Evolutionary conservation across 1,284 basidiomycete species (phyloP).

Genomic region (Ustilago trichophora): DNA sequence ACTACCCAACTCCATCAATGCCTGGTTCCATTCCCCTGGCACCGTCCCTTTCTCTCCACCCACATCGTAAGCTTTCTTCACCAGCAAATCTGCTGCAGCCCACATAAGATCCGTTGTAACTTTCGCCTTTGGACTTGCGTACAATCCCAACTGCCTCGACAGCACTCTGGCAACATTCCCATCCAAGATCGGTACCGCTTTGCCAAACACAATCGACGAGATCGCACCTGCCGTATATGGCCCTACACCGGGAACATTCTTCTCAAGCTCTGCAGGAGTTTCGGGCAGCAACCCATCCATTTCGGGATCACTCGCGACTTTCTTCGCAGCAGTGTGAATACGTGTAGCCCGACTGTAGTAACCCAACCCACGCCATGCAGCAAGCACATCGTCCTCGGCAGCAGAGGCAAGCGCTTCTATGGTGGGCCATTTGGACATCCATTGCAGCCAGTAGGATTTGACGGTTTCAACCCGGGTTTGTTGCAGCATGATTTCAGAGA

Average conservation of each 20-base stretch:
- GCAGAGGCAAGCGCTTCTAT: slow-evolving; percentile 75
- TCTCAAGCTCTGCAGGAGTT: slow-evolving; percentile 81
- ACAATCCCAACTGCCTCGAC: slow-evolving; percentile 56
- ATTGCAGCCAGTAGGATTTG: slow-evolving; percentile 58
- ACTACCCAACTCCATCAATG: slow-evolving; percentile 63
- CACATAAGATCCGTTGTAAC: slow-evolving; percentile 56
- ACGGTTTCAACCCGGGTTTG: slow-evolving; percentile 76
- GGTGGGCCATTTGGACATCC: slow-evolving; percentile 61
- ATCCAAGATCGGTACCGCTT: slow-evolving; percentile 59
- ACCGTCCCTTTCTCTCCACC: slow-evolving; percentile 16
- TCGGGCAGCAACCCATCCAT: slow-evolving; percentile 79
- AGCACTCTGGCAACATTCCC: slow-evolving; percentile 62
- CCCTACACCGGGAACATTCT: slow-evolving; percentile 86
- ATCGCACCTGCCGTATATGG: slow-evolving; percentile 77
- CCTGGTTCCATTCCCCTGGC: slow-evolving; percentile 64
- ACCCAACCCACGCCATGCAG: slow-evolving; percentile 62
- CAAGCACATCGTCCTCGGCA: slow-evolving; percentile 68
- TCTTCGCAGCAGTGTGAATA: slow-evolving; percentile 59
- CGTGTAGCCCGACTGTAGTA: slow-evolving; percentile 64
- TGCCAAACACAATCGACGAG: slow-evolving; percentile 61
- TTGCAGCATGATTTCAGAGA: slow-evolving; percentile 96
- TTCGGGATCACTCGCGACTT: slow-evolving; percentile 46
- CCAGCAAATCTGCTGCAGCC: slow-evolving; percentile 52
- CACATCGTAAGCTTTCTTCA: slow-evolving; percentile 30
- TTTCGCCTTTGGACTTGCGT: slow-evolving; percentile 58